Percentiles rank a stretch among this genome's conserved stretches.
These are phyloP conservation scores for Globisporangium paddicum DNA, from an alignment of 352 stramenopile genomes.

Conservation along the genomic window DNA sequence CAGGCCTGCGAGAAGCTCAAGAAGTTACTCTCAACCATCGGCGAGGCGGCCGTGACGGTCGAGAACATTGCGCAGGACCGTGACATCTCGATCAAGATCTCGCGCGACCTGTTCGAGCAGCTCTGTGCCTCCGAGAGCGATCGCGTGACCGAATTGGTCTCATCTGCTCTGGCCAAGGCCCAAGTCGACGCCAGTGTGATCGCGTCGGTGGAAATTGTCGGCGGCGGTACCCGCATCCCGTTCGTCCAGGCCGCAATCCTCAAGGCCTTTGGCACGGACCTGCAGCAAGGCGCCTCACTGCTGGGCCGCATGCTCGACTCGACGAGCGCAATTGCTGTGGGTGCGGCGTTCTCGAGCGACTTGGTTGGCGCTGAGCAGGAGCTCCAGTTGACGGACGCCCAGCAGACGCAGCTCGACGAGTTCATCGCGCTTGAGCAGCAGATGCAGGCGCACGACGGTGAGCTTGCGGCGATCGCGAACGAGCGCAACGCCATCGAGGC, in stretches of 20 bases:
- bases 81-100: slow-evolving; percentile 75
- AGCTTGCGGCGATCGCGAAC: slow-evolving; percentile 66
- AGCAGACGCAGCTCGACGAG: slow-evolving; percentile 21
- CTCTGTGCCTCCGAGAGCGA: slow-evolving; percentile 49
- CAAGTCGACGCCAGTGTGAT: slow-evolving; percentile 36
- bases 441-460: slow-evolving; percentile 69
- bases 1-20: slow-evolving; percentile 85
- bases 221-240: slow-evolving; percentile 86
- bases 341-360: slow-evolving; percentile 51
- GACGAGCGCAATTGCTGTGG: slow-evolving; percentile 76
- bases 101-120: slow-evolving; percentile 64
- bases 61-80: slow-evolving; percentile 82
- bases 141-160: slow-evolving; percentile 52
- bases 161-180: slow-evolving; percentile 38
- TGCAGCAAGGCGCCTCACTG: slow-evolving; percentile 26
- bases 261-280: slow-evolving; percentile 42
- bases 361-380: slow-evolving; percentile 4
- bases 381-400: slow-evolving; percentile 20
- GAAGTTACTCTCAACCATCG: slow-evolving; percentile 87
- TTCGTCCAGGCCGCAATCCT: slow-evolving; percentile 78
- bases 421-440: slow-evolving; percentile 54
- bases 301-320: slow-evolving; percentile 89
- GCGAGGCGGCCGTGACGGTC: slow-evolving; percentile 67
- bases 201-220: slow-evolving; percentile 85
- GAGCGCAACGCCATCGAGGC: slow-evolving; percentile 89